phyloP scores from a whole-genome alignment of 768 basidiomycete genomes.

The Boletellus ananiceps region DNA sequence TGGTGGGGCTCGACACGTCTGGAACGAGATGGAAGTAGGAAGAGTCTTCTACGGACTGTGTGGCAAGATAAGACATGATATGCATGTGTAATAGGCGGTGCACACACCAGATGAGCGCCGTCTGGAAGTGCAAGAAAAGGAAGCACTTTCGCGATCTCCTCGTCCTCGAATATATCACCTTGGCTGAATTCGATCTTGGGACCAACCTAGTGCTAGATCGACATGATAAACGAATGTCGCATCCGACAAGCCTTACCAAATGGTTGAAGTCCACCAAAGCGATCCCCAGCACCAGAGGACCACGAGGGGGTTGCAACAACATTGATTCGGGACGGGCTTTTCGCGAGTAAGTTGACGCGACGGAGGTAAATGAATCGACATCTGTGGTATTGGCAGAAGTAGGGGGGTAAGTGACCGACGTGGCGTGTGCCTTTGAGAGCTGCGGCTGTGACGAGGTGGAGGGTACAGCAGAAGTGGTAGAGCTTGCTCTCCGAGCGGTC shows the following conservation, averaged over 20 bases:
- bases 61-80: conserved; percentile 8
- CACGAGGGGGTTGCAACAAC: conserved; percentile 51
- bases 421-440: conserved; percentile 31
- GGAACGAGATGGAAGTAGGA: conserved; percentile 93
- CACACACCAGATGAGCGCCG: conserved; percentile 87
- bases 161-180: conserved; percentile 78
- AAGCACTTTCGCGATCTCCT: conserved; percentile 77
- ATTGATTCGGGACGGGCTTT: conserved; percentile 81
- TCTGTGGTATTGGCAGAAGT: conserved; percentile 43
- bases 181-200: conserved; percentile 84
- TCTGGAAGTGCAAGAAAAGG: conserved; percentile 97
- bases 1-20: conserved; percentile 61
- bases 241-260: conserved; percentile 48
- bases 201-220: conserved; percentile 58
- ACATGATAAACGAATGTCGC: conserved; percentile 9
- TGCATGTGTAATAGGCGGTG: neutral
- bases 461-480: conserved; percentile 48
- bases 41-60: conserved; percentile 68
- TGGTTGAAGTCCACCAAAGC: conserved; percentile 96
- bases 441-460: conserved; percentile 37
- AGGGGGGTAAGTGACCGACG: conserved; percentile 58
- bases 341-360: conserved; percentile 47
- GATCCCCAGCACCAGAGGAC: conserved; percentile 74
- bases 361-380: conserved; percentile 57
- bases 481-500: conserved; percentile 38